Base-by-base conservation (phyloP, 768 basidiomycete species). In the Daedalea quercina region DNA sequence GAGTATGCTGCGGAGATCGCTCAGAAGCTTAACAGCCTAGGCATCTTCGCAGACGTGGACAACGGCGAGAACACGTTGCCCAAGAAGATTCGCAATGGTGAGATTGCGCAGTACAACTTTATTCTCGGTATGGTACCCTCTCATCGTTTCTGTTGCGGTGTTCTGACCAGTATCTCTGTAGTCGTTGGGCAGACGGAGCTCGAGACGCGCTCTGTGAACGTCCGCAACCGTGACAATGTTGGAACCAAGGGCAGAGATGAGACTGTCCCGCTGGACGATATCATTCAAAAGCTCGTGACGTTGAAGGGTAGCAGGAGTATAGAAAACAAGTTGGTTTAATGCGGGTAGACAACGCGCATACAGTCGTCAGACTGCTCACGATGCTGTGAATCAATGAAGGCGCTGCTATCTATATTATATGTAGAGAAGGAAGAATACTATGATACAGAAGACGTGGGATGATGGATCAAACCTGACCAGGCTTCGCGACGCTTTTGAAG, bases 81-180 rank as follows among this genome's bases (percentile, higher is more conserved):
- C 54, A 98, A 98, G 81, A 98, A 97, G 78, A 91, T 99, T 63
- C 80, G 94, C 25, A 97, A 98, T 66, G 94, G 90, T 20, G 94
- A 99, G 72, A 82, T 95, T 57, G 90, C 94, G 28, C 95, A 97
- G 68, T 96, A 95, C 73, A 98, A 98, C 72, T 97, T 96, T 67
- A 92, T 97, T 61, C 78, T 98, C 58, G 93, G 94, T 96, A 56
- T 51, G 48, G 22, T 26, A 24, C 12, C 3, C 20, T 22, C 43
- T 17, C 20, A 19, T 43, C 23, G 19, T 17, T 41, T 31, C 9
- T 24, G 11, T 8, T n/a, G 12, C 40, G 40, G 15, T 42, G 31
- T 40, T 37, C n/a, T 53, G 15, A 17, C 28, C 28, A n/a, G 28
- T 31, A 47, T 44, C 25, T 35, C 8, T 23, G 13, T 60, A 96